Base-by-base conservation (phyloP, 2,329 filamentous ascomycete species). In the Penicillium sp. region DNA sequence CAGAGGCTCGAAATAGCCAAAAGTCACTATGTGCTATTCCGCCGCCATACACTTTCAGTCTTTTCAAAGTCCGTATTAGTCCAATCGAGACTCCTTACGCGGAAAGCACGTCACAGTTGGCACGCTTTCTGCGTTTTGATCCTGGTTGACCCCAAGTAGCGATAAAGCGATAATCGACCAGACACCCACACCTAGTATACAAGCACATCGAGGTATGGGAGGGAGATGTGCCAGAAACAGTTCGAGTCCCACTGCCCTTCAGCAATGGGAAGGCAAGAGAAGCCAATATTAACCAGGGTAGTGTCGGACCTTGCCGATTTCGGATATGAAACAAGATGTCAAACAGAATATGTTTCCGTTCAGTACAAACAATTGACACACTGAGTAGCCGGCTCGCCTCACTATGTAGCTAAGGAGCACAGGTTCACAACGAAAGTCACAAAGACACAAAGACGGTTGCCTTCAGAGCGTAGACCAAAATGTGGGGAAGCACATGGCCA, bases 101-200 rank as follows among this genome's bases (percentile, higher is more conserved):
- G 21, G 38, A 24, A 51, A 46, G 39, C 47, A 43, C 39, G 34
- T 43, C 43, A 26, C 38, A 43, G 51, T 52, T 37, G 48, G 31
- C 49, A 48, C 51, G 56, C 61, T 58, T 62, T 58, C 59, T 64
- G 47, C 61, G 59, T 49, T 57, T 57, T 31, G 56, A 58, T 49
- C 53, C 60, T 52, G 48, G 56, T 58, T 64, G 62, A 35, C 63
- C 61, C 64, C 65, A 66, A 48, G 64, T 65, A 46, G 64, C 61
- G 39, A 65, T 42, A 37, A 65, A 67, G 50, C 64, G 64, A 65
- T 65, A 67, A 60, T 67, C 65, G 45, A 67, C 55, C 49, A 67
- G 56, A 54, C 62, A 65, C 56, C 63, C 63, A 60, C 59, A 64
- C 54, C 57, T 62, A 58, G 60, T 64, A 57, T 57, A 64, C 59